A percentile compares a stretch with the other conserved stretches of the same genome.
phyloP scores from a whole-genome alignment of 2,329 filamentous ascomycete genomes.

The Pseudogymnoascus verrucosus region DNA sequence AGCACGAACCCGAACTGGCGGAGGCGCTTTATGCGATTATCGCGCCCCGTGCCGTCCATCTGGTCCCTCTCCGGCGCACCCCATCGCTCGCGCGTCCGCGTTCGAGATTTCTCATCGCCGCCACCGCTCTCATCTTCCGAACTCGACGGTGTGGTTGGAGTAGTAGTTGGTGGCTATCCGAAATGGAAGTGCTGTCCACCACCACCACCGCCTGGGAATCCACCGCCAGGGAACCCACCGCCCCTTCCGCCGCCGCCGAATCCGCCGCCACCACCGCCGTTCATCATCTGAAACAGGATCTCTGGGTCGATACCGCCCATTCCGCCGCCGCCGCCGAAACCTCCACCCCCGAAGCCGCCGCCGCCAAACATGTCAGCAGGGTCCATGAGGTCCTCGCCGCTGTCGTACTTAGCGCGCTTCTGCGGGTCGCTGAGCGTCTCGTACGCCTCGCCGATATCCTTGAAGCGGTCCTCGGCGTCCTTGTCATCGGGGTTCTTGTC shows the following conservation, averaged over 20 bases:
- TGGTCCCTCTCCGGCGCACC: not conserved
- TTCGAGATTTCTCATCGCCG: not conserved
- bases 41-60: not conserved
- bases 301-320: slow-evolving; percentile 54
- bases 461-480: slow-evolving; percentile 83
- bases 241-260: slow-evolving; percentile 45
- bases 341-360: slow-evolving; percentile 45
- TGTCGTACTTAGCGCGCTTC: slow-evolving; percentile 89
- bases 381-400: slow-evolving; percentile 83
- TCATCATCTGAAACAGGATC: slow-evolving; percentile 80
- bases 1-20: not conserved
- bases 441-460: slow-evolving; percentile 95
- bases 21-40: not conserved
- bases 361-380: slow-evolving; percentile 77
- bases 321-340: slow-evolving; percentile 50
- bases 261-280: slow-evolving; percentile 45
- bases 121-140: not conserved
- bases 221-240: slow-evolving; percentile 14
- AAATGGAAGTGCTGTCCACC: slow-evolving; percentile 5
- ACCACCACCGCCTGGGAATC: not conserved
- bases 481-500: slow-evolving; percentile 93
- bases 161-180: slow-evolving; percentile 4
- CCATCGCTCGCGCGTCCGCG: not conserved
- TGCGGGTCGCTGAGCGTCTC: slow-evolving; percentile 85
- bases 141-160: not conserved